Evolutionary conservation across 2,329 filamentous ascomycete genomes (phyloP).

Genomic region (Sphaerulina vaccinii): DNA sequence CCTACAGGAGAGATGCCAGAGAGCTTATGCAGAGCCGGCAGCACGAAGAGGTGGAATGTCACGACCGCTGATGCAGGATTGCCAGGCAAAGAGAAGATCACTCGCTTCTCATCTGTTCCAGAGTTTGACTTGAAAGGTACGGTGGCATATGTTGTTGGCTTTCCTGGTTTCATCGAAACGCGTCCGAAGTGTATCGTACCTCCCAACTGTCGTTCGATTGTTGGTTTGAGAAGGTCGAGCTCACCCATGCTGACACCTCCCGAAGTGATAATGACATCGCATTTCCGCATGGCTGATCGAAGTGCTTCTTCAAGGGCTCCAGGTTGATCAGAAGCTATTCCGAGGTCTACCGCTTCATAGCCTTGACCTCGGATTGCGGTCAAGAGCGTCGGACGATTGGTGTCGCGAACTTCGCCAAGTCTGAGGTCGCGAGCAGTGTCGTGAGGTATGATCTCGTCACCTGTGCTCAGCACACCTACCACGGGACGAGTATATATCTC

Average conservation of each 20-base stretch:
- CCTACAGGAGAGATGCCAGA: constrained; percentile 67
- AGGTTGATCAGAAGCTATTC: constrained; percentile 74
- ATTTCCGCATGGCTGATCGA: constrained; percentile 68
- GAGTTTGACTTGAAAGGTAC: constrained; percentile 60
- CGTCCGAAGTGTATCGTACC: constrained; percentile 95
- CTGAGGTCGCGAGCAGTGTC: constrained; percentile 59
- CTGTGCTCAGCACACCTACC: constrained; percentile 86
- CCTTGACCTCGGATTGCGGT: constrained; percentile 72
- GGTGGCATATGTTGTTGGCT: constrained; percentile 95
- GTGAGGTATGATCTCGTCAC: constrained; percentile 87
- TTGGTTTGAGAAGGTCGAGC: constrained; percentile 92
- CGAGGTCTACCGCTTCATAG: constrained; percentile 78
- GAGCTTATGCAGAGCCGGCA: constrained; percentile 78
- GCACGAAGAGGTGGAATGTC: constrained; percentile 89
- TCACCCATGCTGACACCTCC: constrained; percentile 98
- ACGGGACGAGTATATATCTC: constrained; percentile 72
- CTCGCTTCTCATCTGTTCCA: constrained; percentile 62
- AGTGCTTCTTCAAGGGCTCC: constrained; percentile 74
- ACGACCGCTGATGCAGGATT: constrained; percentile 93
- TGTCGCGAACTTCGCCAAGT: constrained; percentile 87
- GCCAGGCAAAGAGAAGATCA: constrained; percentile 86
- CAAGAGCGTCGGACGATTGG: constrained; percentile 84
- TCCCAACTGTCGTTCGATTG: constrained; percentile 83
- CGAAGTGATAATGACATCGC: constrained; percentile 84
- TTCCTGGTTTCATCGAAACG: constrained; percentile 96